A percentile compares a stretch with the other conserved stretches of the same genome.
Conservation (phyloP, 2,329 filamentous ascomycete species). For the Aspergillus awamori region DNA sequence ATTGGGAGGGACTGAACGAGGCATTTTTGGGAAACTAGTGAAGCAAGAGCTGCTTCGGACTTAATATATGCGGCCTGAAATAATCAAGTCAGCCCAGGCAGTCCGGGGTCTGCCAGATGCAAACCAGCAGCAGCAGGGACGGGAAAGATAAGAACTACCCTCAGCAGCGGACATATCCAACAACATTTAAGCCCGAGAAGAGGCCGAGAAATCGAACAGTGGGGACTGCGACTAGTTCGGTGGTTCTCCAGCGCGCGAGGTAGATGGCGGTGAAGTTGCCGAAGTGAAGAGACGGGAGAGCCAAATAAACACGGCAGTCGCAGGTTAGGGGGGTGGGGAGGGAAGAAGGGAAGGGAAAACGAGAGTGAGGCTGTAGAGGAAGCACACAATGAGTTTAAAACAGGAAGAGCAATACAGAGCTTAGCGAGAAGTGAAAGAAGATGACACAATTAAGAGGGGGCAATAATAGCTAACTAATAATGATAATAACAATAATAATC, state of each 20-base stretch:
- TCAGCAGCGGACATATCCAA: slow-evolving; percentile 7
- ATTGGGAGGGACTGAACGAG: slow-evolving; percentile 36
- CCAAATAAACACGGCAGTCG: not conserved
- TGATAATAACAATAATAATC: no score
- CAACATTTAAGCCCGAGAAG: not conserved
- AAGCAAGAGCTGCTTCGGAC: slow-evolving; percentile 6
- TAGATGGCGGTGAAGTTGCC: slow-evolving; percentile 3
- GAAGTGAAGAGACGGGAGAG: not conserved
- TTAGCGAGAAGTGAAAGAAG: no score
- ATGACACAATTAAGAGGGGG: no score
- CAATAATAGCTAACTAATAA: no score
- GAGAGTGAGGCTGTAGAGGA: not conserved
- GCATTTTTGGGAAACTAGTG: slow-evolving; percentile 26
- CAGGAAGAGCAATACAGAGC: no score
- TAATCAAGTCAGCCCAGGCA: slow-evolving; percentile 1
- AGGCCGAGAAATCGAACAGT: slow-evolving; percentile 3
- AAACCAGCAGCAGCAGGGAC: not conserved
- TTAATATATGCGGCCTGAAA: not conserved
- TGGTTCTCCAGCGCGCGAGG: not conserved
- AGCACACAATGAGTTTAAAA: no score
- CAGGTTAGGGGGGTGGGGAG: not conserved
- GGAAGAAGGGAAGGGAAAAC: not conserved
- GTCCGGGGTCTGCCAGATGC: not conserved
- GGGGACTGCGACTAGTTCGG: not conserved
- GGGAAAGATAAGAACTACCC: not conserved